phyloP scores from a whole-genome alignment of 768 basidiomycete species.

The Rhodotorula paludigena region DNA sequence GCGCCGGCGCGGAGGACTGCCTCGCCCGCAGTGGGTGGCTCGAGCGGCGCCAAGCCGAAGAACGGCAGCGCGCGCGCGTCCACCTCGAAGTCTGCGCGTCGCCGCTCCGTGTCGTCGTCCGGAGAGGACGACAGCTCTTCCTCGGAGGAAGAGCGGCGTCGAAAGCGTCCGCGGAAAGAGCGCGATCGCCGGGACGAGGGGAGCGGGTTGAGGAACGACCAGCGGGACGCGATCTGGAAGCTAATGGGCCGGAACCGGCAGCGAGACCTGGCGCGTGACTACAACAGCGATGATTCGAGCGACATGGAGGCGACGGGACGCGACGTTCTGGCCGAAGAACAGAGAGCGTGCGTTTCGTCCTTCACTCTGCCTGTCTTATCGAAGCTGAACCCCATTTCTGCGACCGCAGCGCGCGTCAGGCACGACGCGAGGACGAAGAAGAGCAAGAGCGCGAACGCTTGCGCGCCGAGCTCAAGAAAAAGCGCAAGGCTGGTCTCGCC shows the following conservation, averaged over 20 bases:
- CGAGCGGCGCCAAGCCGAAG: background rate
- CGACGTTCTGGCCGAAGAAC: slow-evolving; percentile 34
- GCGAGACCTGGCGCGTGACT: slow-evolving; percentile 13
- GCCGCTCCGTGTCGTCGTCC: slow-evolving; percentile 1
- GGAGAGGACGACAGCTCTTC: background rate
- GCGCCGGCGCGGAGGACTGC: background rate
- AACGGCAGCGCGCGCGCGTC: background rate
- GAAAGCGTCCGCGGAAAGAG: background rate
- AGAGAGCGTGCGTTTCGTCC: slow-evolving; percentile 27
- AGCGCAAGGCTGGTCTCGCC: slow-evolving; percentile 9
- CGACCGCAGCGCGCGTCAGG: slow-evolving; percentile 14
- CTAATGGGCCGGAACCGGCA: slow-evolving; percentile 14
- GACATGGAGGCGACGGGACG: slow-evolving; percentile 41
- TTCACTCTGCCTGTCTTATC: background rate
- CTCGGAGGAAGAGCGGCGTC: background rate
- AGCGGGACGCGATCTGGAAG: slow-evolving; percentile 13
- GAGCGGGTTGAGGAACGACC: background rate
- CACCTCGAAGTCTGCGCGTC: background rate
- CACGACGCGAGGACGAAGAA: slow-evolving; percentile 27
- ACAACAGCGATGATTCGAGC: slow-evolving; percentile 29
- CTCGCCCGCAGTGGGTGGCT: too few relatives aligned
- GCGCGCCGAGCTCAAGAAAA: slow-evolving; percentile 20
- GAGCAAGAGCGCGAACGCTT: slow-evolving; percentile 21
- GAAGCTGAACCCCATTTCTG: too few relatives aligned
- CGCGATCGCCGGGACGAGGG: background rate